A percentile compares a stretch with the other conserved stretches of the same genome.
Conservation (phyloP, 768 basidiomycete species). For the Amanita muscaria region DNA sequence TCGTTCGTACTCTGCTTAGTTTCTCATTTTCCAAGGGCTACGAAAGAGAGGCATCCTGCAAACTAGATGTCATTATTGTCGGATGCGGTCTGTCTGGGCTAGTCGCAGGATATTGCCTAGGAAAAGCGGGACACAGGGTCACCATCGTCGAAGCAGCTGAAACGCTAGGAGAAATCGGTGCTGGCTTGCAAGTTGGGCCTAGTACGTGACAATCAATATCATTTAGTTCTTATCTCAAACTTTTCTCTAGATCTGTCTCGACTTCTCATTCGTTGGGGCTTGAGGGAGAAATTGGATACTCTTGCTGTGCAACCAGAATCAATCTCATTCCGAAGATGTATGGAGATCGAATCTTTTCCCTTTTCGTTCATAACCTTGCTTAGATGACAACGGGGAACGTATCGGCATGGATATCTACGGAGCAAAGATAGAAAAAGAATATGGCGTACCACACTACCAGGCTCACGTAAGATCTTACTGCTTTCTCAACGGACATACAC, state of each 20-base stretch:
- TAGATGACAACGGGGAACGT: constrained; percentile 24
- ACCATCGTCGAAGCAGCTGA: constrained; percentile 36
- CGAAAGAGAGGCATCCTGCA: no score
- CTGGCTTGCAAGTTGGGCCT: constrained; percentile 38
- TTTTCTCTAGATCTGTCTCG: no score
- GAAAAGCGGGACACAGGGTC: constrained; percentile 37
- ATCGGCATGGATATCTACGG: constrained; percentile 22
- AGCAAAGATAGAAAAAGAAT: constrained; percentile 18
- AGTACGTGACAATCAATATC: no score
- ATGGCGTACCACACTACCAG: constrained; percentile 26
- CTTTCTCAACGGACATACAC: background rate
- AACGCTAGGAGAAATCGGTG: constrained; percentile 35
- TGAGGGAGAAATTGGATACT: constrained; percentile 30
- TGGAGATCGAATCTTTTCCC: no score
- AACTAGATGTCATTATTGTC: constrained; percentile 29
- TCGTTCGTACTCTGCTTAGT: no score
- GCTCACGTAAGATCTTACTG: constrained; percentile 20
- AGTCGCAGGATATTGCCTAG: constrained; percentile 34
- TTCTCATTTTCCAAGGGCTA: no score
- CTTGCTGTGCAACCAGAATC: constrained; percentile 30
- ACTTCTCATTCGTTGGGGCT: constrained; percentile 44
- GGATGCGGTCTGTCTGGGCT: constrained; percentile 45
- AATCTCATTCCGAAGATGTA: constrained; percentile 35
- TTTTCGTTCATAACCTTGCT: no score
- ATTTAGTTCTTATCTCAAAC: no score